phyloP scores from a whole-genome alignment of 2,329 filamentous ascomycete genomes.

The Dendrostoma leiphaemia region DNA sequence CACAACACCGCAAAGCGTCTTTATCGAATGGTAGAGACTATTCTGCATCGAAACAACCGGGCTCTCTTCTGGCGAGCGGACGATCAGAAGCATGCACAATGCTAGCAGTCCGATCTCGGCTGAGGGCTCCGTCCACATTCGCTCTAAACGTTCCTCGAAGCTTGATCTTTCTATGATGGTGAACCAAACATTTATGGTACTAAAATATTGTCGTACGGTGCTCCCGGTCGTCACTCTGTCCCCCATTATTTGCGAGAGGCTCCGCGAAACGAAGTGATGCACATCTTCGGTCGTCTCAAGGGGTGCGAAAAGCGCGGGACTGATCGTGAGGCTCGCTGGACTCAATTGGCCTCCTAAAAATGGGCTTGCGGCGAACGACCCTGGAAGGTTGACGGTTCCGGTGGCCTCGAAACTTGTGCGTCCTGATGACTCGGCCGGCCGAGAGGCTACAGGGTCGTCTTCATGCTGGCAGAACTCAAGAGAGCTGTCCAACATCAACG shows the following conservation, averaged over 20 bases:
- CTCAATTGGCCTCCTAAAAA: constrained; percentile 20
- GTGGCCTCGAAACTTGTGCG: constrained; percentile 12
- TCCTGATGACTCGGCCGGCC: constrained; percentile 9
- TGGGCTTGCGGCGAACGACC: constrained; percentile 18
- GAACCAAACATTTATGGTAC: constrained; percentile 28
- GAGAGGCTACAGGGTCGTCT: constrained; percentile 20
- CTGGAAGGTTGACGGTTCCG: neutral
- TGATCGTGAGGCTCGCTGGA: constrained; percentile 19
- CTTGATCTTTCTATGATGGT: constrained; percentile 24
- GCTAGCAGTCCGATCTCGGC: constrained; percentile 26
- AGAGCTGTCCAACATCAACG: constrained; percentile 21
- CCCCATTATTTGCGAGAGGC: constrained; percentile 25
- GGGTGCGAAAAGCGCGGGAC: constrained; percentile 23
- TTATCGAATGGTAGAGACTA: constrained; percentile 25
- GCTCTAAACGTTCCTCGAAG: constrained; percentile 24
- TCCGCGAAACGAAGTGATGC: constrained; percentile 25
- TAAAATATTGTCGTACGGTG: constrained; percentile 25
- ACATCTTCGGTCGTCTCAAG: constrained; percentile 27
- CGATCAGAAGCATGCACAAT: constrained; percentile 28
- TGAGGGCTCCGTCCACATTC: constrained; percentile 26
- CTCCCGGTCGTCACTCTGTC: constrained; percentile 23
- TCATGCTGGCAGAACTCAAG: constrained; percentile 26
- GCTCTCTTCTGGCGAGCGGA: constrained; percentile 21
- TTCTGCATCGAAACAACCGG: constrained; percentile 23
- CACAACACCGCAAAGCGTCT: constrained; percentile 26